These are phyloP conservation scores for Asclepias syriaca DNA, from an alignment of 257 asterid genomes.

Conservation along the genomic window DNA sequence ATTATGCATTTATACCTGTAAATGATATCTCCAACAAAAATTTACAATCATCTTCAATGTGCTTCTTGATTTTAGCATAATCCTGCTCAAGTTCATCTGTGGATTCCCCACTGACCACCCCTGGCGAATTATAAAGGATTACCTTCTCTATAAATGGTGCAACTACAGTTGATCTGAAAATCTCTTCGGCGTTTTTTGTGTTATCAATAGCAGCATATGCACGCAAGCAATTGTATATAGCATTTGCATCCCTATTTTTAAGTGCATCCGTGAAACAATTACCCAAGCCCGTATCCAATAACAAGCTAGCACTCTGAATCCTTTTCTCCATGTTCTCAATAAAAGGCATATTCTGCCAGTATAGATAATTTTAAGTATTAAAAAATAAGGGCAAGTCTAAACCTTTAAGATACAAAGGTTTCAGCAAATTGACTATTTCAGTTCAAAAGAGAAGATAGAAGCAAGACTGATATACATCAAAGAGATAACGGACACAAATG, in stretches of 20 bases:
- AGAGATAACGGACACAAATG: background rate
- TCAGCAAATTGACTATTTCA: background rate
- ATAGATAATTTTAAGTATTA: constrained; percentile 13
- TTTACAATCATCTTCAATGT: constrained; percentile 68
- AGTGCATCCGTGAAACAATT: constrained; percentile 87
- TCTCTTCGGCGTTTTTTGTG: constrained; percentile 81
- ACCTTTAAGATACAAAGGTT: background rate
- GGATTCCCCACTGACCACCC: constrained; percentile 43
- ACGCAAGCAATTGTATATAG: constrained; percentile 87
- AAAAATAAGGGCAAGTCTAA: constrained; percentile 25
- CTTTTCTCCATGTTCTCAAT: constrained; percentile 96
- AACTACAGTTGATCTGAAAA: constrained; percentile 64
- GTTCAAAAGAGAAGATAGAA: background rate
- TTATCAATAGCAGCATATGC: constrained; percentile 97
- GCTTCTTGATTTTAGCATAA: constrained; percentile 56
- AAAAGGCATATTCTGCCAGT: constrained; percentile 84
- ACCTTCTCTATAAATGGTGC: constrained; percentile 62
- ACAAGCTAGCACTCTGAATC: constrained; percentile 69
- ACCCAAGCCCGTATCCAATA: constrained; percentile 78
- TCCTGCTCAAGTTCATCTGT: constrained; percentile 81
- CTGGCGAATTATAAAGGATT: constrained; percentile 41
- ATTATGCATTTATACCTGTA: constrained; percentile 41
- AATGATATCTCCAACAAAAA: constrained; percentile 84
- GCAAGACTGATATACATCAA: background rate
- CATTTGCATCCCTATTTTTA: constrained; percentile 83